Percentiles rank a stretch among this genome's conserved stretches.
Evolutionary conservation across 2,329 filamentous ascomycete species (phyloP).

Genomic region (Neonectria neomacrospora): DNA sequence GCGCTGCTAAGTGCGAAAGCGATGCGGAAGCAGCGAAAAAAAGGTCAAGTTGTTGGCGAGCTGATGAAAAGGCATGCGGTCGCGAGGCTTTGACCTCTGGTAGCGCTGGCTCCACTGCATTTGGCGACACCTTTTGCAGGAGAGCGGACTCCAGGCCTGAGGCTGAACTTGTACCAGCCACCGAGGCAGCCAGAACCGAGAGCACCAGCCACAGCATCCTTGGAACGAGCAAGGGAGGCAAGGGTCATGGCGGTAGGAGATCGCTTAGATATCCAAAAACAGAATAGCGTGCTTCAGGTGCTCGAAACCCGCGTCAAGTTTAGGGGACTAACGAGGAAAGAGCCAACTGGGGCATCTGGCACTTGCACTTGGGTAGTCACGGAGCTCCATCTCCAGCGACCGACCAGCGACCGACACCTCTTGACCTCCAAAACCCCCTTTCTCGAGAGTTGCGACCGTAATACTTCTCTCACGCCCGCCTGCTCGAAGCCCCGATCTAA

Average conservation of each 20-base stretch:
- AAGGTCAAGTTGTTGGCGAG: constrained; percentile 26
- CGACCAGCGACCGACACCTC: constrained; percentile 38
- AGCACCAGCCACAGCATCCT: constrained; percentile 26
- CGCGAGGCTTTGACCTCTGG: constrained; percentile 26
- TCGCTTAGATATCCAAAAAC: constrained; percentile 30
- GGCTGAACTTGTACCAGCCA: constrained; percentile 33
- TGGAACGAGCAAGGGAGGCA: constrained; percentile 13
- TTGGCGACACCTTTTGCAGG: constrained; percentile 15
- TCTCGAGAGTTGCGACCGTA: constrained; percentile 33
- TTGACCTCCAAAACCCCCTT: constrained; percentile 42
- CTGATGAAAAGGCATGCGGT: constrained; percentile 20
- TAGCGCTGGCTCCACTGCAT: background rate
- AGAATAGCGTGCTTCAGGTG: constrained; percentile 44
- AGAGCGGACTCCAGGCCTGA: constrained; percentile 21
- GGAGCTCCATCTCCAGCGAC: constrained; percentile 39
- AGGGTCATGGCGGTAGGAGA: constrained; percentile 31
- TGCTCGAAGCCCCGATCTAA: constrained; percentile 17
- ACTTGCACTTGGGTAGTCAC: constrained; percentile 35
- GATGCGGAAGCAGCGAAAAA: background rate
- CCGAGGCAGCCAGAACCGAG: background rate
- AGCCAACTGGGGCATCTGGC: constrained; percentile 30
- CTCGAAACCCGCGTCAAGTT: constrained; percentile 35
- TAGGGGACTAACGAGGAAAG: constrained; percentile 28
- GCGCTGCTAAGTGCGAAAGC: constrained; percentile 11
- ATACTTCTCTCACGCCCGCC: constrained; percentile 30